Evolutionary conservation across 352 stramenopile genomes (phyloP), one percentile per base, ranked within the genome.

Genomic region (Plasmopara muralis): DNA sequence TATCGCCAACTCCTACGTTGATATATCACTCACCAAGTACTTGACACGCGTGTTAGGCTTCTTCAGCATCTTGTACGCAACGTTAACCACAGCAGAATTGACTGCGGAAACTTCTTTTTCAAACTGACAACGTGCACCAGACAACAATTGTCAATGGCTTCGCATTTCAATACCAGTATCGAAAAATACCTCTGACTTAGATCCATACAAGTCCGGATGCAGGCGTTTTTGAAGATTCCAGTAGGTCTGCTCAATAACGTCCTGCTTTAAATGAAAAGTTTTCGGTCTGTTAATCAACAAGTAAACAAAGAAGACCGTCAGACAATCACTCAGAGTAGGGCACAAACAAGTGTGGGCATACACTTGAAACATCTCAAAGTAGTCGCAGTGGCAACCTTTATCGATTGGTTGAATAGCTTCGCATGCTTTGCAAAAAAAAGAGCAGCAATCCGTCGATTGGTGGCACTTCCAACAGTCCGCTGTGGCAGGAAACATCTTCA

Each of bases 61-160:
- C 64, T 93, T 93, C 44, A 93, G 71, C 68, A 89, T 87, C 46
- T 88, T 89, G 71, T 93, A 93, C 6, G 83, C 83, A 57, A 88
- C 77, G 40, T 93, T 93, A 41, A 93, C 72, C 10, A 93, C 68
- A 0, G 83, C 78, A 6, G 80, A 76, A 47, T 93, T 93, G 50
- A 77, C 71, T 0, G 82, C 68, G 29, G 83, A 91, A 28, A 93
- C 46, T 53, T 91, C 74, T 44, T 87, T 77, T 52, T 93, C 83
- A 62, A 85, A 86, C 83, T 93, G 39, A 35, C 47, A 66, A 14
- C 10, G 10, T 15, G 49, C 15, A 52, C 4, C 53, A 9, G 40
- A 16, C 9, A 47, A 37, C 42, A 13, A 31, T 48, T 42, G 4
- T 5, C 16, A 55, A 25, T 46, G 14, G 28, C 10, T 9, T 45